phyloP scores from a whole-genome alignment of 495 filamentous ascomycete species.

The Daldinia concentrica region DNA sequence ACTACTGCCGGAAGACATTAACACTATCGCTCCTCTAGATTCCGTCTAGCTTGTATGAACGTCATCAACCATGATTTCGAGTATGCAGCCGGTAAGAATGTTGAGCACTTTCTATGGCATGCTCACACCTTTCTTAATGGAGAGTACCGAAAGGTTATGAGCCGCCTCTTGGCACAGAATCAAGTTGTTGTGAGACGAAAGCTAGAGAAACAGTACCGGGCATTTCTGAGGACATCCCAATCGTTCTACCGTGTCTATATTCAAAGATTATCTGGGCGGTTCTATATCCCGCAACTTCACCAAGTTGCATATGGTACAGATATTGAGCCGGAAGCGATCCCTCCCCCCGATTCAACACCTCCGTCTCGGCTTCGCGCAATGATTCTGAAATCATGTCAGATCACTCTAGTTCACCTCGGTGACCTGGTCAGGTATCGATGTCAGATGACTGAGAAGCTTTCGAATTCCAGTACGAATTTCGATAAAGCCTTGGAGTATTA shows the following conservation, averaged over 20 bases:
- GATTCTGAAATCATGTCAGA: conserved; percentile 80
- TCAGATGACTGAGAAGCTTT: conserved; percentile 58
- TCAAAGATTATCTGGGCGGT: conserved; percentile 77
- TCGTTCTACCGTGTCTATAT: conserved; percentile 88
- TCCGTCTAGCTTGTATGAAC: conserved; percentile 73
- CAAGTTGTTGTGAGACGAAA: conserved; percentile 81
- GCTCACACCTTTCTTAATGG: conserved; percentile 79
- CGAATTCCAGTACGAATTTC: conserved; percentile 60
- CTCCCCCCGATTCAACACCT: conserved; percentile 50
- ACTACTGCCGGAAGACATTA: conserved; percentile 26
- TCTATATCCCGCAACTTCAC: conserved; percentile 75
- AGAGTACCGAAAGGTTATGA: conserved; percentile 72
- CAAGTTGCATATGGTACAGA: conserved; percentile 74
- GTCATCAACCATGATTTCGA: conserved; percentile 79
- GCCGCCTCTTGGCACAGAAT: conserved; percentile 56
- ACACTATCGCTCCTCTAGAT: conserved; percentile 59
- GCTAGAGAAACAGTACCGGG: conserved; percentile 77
- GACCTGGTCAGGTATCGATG: conserved; percentile 93
- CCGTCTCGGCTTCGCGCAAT: conserved; percentile 61
- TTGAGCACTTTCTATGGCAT: conserved; percentile 80
- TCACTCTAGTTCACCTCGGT: conserved; percentile 83
- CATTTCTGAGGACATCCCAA: conserved; percentile 86
- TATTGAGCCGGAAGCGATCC: conserved; percentile 55
- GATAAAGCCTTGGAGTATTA: conserved; percentile 87
- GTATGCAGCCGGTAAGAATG: conserved; percentile 66